Evolutionary conservation across 2,329 filamentous ascomycete species (phyloP).

Genomic region (Xylaria sp.): DNA sequence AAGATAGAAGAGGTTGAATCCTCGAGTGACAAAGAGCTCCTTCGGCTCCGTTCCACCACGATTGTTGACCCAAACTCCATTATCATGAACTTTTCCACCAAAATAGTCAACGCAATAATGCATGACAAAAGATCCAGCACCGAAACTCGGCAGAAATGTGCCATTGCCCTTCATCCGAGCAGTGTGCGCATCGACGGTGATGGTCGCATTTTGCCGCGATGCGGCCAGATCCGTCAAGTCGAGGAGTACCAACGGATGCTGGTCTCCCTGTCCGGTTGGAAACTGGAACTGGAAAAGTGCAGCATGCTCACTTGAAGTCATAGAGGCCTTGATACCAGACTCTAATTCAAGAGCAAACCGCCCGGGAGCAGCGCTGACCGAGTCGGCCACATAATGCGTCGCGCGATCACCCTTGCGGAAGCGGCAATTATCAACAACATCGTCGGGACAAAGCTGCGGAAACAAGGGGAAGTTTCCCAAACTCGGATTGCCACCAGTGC

Average conservation of each 20-base stretch:
- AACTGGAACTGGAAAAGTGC: conserved; percentile 59
- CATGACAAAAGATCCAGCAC: conserved; percentile 51
- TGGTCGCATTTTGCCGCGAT: conserved; percentile 43
- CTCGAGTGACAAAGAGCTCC: conserved; percentile 35
- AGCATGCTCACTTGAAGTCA: conserved; percentile 56
- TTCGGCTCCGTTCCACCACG: conserved; percentile 37
- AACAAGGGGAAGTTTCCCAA: conserved; percentile 45
- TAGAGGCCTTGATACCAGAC: conserved; percentile 50
- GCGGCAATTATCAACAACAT: conserved; percentile 51
- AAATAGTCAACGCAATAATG: conserved; percentile 58
- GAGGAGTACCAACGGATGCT: conserved; percentile 49
- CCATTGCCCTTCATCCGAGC: conserved; percentile 54
- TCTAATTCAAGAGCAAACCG: conserved; percentile 54
- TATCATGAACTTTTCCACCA: conserved; percentile 35
- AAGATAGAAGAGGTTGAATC: conserved; percentile 39
- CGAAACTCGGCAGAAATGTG: conserved; percentile 56
- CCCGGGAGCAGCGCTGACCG: conserved; percentile 45
- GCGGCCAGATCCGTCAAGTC: conserved; percentile 57
- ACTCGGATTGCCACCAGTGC: conserved; percentile 41
- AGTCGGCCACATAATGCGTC: conserved; percentile 36
- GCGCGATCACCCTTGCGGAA: conserved; percentile 47
- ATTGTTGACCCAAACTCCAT: conserved; percentile 38
- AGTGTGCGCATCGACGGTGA: conserved; percentile 44
- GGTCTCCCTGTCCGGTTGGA: conserved; percentile 29
- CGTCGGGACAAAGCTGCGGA: conserved; percentile 38